Conservation (phyloP, 2,329 filamentous ascomycete species). For the Claviceps capensis region DNA sequence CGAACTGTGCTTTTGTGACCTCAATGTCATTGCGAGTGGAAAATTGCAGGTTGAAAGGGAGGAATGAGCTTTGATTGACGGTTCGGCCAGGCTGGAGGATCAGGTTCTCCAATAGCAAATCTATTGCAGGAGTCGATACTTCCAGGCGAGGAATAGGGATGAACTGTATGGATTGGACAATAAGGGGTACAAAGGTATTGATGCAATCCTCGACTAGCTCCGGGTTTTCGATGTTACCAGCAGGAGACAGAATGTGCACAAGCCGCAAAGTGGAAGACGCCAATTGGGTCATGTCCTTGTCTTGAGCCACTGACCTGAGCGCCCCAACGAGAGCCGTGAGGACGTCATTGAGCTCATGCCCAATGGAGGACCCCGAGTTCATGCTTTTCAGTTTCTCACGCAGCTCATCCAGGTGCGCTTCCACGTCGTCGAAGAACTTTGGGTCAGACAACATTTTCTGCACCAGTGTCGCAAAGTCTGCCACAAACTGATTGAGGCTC, state of each 20-base stretch:
- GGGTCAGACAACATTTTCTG: constrained; percentile 78
- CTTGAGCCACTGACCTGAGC: constrained; percentile 52
- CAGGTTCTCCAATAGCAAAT: constrained; percentile 79
- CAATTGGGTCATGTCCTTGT: constrained; percentile 59
- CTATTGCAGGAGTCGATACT: constrained; percentile 67
- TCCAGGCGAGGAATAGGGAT: constrained; percentile 86
- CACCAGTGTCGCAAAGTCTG: constrained; percentile 57
- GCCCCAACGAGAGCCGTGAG: constrained; percentile 56
- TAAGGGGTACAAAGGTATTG: constrained; percentile 66
- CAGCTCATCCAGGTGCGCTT: constrained; percentile 38
- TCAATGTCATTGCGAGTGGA: constrained; percentile 80
- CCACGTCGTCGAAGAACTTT: constrained; percentile 65
- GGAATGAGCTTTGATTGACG: constrained; percentile 74
- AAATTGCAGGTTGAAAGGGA: constrained; percentile 70
- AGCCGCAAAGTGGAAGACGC: constrained; percentile 54
- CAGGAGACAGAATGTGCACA: constrained; percentile 53
- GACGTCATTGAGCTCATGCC: constrained; percentile 59
- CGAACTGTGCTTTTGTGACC: constrained; percentile 55
- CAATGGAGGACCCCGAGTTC: constrained; percentile 51
- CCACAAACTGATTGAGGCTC: constrained; percentile 67
- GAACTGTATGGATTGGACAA: constrained; percentile 69
- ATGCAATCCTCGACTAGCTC: constrained; percentile 63
- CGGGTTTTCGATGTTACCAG: constrained; percentile 48
- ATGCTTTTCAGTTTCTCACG: constrained; percentile 47
- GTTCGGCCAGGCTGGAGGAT: constrained; percentile 79